These are phyloP conservation scores for Phaeophleospora eucalypticola DNA, from an alignment of 2,329 filamentous ascomycete species.

Conservation along the genomic window DNA sequence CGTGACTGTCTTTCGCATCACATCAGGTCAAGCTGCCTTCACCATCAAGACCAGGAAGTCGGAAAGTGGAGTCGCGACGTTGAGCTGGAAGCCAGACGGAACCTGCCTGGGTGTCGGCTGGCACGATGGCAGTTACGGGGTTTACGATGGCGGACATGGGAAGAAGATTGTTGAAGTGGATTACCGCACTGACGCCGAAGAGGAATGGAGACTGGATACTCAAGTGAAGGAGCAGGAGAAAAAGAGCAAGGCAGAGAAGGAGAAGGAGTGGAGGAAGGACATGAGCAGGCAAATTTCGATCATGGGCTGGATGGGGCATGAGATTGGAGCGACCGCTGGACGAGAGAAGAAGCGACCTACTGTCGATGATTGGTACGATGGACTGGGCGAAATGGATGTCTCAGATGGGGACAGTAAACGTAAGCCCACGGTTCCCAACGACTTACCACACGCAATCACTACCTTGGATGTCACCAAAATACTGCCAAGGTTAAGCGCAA, in stretches of 20 bases:
- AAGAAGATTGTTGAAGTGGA: slow-evolving; percentile 11
- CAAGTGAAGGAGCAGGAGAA: neutral
- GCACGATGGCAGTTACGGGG: slow-evolving; percentile 62
- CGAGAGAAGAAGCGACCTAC: slow-evolving; percentile 20
- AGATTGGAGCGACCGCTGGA: slow-evolving; percentile 25
- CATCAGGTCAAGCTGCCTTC: slow-evolving; percentile 69
- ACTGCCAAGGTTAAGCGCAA: slow-evolving; percentile 61
- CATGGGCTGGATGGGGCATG: slow-evolving; percentile 26
- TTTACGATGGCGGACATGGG: slow-evolving; percentile 37
- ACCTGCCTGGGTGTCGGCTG: slow-evolving; percentile 69
- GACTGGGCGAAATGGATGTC: slow-evolving; percentile 38
- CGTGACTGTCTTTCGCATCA: slow-evolving; percentile 72
- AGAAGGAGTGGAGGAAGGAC: slow-evolving; percentile 8
- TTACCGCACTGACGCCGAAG: slow-evolving; percentile 6
- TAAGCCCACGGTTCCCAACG: slow-evolving; percentile 4
- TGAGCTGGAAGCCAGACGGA: slow-evolving; percentile 48
- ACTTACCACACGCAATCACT: slow-evolving; percentile 66
- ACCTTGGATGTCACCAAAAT: slow-evolving; percentile 72
- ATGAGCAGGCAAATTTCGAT: slow-evolving; percentile 3
- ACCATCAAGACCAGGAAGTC: slow-evolving; percentile 43
- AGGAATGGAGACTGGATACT: slow-evolving; percentile 23
- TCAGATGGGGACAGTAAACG: neutral
- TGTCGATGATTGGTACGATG: slow-evolving; percentile 27
- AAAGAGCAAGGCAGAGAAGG: neutral
- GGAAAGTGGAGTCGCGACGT: slow-evolving; percentile 31